Conservation (phyloP, 768 basidiomycete species). For the Cyclocybe cylindracea region DNA sequence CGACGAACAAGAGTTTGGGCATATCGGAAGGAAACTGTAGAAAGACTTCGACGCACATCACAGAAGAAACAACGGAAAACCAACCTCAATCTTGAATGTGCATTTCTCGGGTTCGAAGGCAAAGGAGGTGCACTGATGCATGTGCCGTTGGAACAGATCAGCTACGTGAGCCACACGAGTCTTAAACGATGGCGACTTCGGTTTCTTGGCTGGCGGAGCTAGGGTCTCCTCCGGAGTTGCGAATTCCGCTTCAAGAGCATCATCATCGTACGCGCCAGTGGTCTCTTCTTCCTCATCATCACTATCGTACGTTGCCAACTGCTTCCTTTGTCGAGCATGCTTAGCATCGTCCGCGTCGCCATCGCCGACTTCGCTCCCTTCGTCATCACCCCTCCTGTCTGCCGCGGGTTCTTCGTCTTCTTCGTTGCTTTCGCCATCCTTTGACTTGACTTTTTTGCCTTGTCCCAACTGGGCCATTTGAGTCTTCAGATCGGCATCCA, state of each 20-base stretch:
- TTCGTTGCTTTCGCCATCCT: slow-evolving; percentile 51
- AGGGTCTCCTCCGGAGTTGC: slow-evolving; percentile 48
- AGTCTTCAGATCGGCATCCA: slow-evolving; percentile 74
- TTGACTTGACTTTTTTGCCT: slow-evolving; percentile 56
- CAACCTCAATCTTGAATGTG: slow-evolving; percentile 82
- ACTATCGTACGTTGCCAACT: slow-evolving; percentile 76
- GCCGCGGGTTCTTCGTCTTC: slow-evolving; percentile 42
- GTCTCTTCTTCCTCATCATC: slow-evolving; percentile 62
- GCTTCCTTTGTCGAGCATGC: slow-evolving; percentile 66
- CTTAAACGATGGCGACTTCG: slow-evolving; percentile 33
- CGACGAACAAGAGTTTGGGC: slow-evolving; percentile 92
- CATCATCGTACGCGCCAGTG: slow-evolving; percentile 46
- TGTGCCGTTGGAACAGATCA: slow-evolving; percentile 53
- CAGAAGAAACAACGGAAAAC: slow-evolving; percentile 22
- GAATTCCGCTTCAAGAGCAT: slow-evolving; percentile 65
- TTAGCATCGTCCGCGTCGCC: slow-evolving; percentile 83
- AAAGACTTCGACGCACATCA: slow-evolving; percentile 5
- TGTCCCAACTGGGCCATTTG: slow-evolving; percentile 85
- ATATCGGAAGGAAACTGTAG: slow-evolving; percentile 83
- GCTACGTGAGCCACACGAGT: slow-evolving; percentile 45
- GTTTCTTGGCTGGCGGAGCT: slow-evolving; percentile 28
- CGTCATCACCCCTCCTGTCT: slow-evolving; percentile 54
- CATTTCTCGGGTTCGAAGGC: slow-evolving; percentile 66
- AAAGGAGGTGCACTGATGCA: slow-evolving; percentile 74
- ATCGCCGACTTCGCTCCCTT: slow-evolving; percentile 76